These are phyloP conservation scores for Rhizoctonia solani DNA, from an alignment of 1,284 basidiomycete genomes.

Conservation along the genomic window DNA sequence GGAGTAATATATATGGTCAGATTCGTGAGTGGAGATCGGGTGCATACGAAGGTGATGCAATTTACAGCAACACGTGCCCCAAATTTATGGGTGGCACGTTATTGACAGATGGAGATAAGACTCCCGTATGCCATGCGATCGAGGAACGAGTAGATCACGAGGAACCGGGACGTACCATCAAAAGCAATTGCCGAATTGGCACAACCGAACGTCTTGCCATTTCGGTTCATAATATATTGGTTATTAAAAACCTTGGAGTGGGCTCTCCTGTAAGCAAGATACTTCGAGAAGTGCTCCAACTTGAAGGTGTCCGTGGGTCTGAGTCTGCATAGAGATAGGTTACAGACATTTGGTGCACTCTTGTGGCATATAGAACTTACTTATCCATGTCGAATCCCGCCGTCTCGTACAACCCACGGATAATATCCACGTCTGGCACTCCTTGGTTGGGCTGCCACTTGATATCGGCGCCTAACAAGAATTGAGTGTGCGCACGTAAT, in stretches of 20 bases:
- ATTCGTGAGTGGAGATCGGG: background rate
- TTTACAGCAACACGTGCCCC: no score
- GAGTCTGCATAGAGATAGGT: background rate
- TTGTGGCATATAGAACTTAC: background rate
- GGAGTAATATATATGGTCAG: background rate
- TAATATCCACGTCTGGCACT: conserved; percentile 6
- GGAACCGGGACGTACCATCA: conserved; percentile 23
- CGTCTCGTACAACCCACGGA: conserved; percentile 12
- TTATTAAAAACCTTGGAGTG: conserved; percentile 30
- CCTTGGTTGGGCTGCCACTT: conserved; percentile 30
- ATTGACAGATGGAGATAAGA: no score
- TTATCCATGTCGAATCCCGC: conserved; percentile 24
- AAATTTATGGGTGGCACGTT: no score
- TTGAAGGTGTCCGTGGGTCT: conserved; percentile 21
- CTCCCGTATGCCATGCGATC: no score
- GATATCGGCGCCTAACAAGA: conserved; percentile 10
- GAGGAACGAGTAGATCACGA: no score
- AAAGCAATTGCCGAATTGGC: conserved; percentile 22
- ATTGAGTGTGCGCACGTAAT: background rate
- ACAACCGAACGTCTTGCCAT: conserved; percentile 9
- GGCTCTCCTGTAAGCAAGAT: conserved; percentile 26
- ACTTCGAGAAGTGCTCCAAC: conserved; percentile 16
- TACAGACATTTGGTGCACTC: background rate
- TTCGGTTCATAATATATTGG: conserved; percentile 19
- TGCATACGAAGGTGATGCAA: no score